Conservation (phyloP, 495 filamentous ascomycete genomes). For the Corynascus novoguineensis region DNA sequence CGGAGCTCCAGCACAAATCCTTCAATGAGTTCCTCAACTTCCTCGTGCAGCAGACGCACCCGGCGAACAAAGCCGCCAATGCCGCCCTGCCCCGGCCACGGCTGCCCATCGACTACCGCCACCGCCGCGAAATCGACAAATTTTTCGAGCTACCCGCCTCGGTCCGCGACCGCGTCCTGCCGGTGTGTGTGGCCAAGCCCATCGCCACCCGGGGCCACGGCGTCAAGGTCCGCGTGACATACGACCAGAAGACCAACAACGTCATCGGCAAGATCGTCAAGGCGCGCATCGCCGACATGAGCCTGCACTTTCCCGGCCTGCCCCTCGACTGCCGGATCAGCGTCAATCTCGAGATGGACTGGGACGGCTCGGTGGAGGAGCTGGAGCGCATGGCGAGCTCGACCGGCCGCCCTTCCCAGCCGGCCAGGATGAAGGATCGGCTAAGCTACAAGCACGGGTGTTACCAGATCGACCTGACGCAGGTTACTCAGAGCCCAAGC, state of each 20-base stretch:
- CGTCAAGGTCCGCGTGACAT: constrained; percentile 69
- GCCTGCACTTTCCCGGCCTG: constrained; percentile 66
- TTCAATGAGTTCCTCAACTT: constrained; percentile 79
- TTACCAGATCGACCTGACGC: constrained; percentile 86
- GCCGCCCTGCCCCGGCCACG: constrained; percentile 32
- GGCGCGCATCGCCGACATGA: constrained; percentile 73
- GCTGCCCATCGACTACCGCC: constrained; percentile 70
- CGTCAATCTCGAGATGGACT: constrained; percentile 85
- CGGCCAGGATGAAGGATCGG: constrained; percentile 76
- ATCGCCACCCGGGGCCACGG: constrained; percentile 51
- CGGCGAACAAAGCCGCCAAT: constrained; percentile 37
- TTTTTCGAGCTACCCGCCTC: constrained; percentile 71
- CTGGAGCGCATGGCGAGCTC: constrained; percentile 37
- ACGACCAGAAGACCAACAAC: constrained; percentile 65
- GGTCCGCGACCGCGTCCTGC: constrained; percentile 37
- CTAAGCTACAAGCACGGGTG: constrained; percentile 78
- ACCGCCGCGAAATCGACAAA: constrained; percentile 72
- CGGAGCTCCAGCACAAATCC: constrained; percentile 64
- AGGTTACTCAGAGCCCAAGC: constrained; percentile 52
- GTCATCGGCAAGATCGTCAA: constrained; percentile 84
- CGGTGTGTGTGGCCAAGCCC: constrained; percentile 42
- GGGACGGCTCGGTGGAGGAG: constrained; percentile 59
- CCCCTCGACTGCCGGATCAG: constrained; percentile 82
- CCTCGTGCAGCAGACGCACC: constrained; percentile 50
- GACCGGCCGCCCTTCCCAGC: constrained; percentile 39